Percentiles rank a stretch among this genome's conserved stretches.
Evolutionary conservation across 106 monocot genomes (phyloP).

Genomic region (Chionographis japonica): DNA sequence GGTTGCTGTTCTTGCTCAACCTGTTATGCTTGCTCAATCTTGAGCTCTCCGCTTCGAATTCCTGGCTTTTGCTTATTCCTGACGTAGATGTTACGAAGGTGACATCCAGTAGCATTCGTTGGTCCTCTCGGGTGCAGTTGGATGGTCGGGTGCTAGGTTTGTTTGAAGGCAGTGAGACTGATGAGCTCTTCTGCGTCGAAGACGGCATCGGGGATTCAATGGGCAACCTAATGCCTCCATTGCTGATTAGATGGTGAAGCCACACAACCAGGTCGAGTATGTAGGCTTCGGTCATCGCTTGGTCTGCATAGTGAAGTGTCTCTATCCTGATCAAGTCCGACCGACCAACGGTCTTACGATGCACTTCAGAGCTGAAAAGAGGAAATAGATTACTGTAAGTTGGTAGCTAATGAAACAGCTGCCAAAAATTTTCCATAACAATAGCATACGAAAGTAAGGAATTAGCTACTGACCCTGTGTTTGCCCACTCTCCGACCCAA

Average conservation of each 20-base stretch:
- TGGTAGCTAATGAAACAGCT: not conserved
- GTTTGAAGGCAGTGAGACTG: not conserved
- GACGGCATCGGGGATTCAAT: slow-evolving; percentile 62
- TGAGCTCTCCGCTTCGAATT: slow-evolving; percentile 25
- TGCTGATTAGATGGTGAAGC: slow-evolving; percentile 74
- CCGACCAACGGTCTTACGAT: slow-evolving; percentile 31
- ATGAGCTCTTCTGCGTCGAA: slow-evolving; percentile 15
- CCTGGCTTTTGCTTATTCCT: slow-evolving; percentile 73
- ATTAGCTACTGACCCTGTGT: slow-evolving; percentile 47
- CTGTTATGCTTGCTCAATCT: slow-evolving; percentile 34
- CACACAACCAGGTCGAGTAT: slow-evolving; percentile 65
- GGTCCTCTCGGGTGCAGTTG: slow-evolving; percentile 40
- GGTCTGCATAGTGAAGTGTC: slow-evolving; percentile 70
- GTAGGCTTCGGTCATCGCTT: slow-evolving; percentile 58
- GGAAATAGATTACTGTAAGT: slow-evolving; percentile 7
- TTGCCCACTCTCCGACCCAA: slow-evolving; percentile 91
- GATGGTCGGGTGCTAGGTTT: slow-evolving; percentile 14
- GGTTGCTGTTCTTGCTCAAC: slow-evolving; percentile 59
- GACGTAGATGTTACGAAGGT: slow-evolving; percentile 26
- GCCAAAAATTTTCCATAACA: not conserved
- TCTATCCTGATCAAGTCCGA: slow-evolving; percentile 53
- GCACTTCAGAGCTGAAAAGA: slow-evolving; percentile 47
- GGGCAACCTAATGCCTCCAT: slow-evolving; percentile 52
- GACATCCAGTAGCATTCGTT: slow-evolving; percentile 36
- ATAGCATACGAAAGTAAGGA: not conserved